Conservation (phyloP, 768 basidiomycete genomes). For the Cystofilobasidium capitatum region DNA sequence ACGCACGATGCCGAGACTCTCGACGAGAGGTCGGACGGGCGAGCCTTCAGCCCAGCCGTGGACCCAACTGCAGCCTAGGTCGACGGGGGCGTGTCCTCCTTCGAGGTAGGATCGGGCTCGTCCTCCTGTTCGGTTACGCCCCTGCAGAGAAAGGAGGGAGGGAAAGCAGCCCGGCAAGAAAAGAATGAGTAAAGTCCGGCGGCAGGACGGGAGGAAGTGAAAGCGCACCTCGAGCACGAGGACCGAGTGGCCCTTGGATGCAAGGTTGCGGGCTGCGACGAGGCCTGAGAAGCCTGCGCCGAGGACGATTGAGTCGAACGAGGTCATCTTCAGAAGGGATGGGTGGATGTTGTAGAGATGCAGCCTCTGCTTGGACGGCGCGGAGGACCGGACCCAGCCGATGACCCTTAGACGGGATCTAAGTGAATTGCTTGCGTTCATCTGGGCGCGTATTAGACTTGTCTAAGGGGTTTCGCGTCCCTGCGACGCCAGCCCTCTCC, state of each 20-base stretch:
- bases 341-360: neutral
- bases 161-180: neutral
- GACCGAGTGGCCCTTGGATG: constrained; percentile 21
- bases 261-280: constrained; percentile 27
- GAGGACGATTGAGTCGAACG: constrained; percentile 26
- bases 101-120: constrained; percentile 11
- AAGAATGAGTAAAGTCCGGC: constrained; percentile 2
- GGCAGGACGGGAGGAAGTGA: neutral
- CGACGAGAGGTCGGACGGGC: constrained; percentile 17
- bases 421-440: neutral
- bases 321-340: neutral
- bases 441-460: neutral
- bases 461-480: neutral
- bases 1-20: constrained; percentile 23
- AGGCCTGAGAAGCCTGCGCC: constrained; percentile 29
- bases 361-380: neutral
- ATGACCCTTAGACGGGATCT: neutral
- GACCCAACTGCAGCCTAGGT: constrained; percentile 24
- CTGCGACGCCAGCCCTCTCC: neutral
- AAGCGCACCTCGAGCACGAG: constrained; percentile 28
- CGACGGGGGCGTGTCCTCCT: constrained; percentile 10
- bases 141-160: neutral
- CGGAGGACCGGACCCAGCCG: neutral
- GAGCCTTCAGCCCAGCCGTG: constrained; percentile 24
- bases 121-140: constrained; percentile 10